Evolutionary conservation across 2,329 filamentous ascomycete genomes (phyloP).

Genomic region (Alternaria gaisen): DNA sequence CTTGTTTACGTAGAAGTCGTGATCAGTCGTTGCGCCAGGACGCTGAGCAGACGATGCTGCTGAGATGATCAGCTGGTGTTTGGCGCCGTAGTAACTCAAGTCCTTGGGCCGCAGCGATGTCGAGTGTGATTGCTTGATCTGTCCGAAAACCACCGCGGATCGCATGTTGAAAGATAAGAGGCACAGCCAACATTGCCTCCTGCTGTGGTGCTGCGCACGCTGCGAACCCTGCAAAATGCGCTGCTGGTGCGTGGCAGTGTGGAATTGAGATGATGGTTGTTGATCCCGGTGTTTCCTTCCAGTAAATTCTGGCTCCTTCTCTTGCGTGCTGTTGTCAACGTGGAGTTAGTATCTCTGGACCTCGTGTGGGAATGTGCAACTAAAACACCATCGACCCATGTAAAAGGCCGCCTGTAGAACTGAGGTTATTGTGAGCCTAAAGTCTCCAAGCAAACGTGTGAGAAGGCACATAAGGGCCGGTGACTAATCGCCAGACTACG

Average conservation of each 20-base stretch:
- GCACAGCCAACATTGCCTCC: background rate
- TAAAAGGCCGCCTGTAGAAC: too few species aligned
- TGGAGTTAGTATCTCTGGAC: background rate
- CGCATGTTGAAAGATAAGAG: background rate
- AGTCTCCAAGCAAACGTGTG: too few species aligned
- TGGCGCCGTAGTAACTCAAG: background rate
- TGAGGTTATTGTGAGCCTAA: fast-evolving
- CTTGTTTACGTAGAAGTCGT: background rate
- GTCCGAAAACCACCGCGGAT: background rate
- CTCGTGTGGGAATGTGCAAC: too few species aligned
- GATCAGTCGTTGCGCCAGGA: background rate
- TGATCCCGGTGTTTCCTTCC: background rate
- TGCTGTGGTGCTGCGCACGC: background rate
- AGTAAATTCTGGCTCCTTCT: background rate
- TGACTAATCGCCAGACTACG: too few species aligned
- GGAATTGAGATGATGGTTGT: background rate
- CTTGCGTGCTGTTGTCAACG: background rate
- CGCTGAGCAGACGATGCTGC: background rate
- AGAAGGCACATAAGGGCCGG: too few species aligned
- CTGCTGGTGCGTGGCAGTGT: background rate
- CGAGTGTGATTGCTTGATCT: background rate
- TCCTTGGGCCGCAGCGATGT: too few species aligned
- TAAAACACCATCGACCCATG: too few species aligned
- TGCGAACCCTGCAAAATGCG: too few species aligned
- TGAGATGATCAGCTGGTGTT: background rate